Evolutionary conservation across 257 asterid species (phyloP).

Genomic region (Salvia rosmarinus): DNA sequence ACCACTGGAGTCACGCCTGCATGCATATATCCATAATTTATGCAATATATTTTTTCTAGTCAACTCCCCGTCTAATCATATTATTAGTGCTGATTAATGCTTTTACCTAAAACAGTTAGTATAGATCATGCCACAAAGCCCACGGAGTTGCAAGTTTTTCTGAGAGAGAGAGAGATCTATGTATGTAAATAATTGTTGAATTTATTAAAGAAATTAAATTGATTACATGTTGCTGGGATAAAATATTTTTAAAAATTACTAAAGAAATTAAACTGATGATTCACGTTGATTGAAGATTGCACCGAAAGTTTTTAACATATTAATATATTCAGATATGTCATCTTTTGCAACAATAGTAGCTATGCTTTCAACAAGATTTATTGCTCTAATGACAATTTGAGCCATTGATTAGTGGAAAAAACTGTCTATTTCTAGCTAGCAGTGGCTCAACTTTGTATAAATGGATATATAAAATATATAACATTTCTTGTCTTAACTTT

Average conservation of each 20-base stretch:
- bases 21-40: slow-evolving; percentile 7
- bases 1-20: slow-evolving; percentile 53
- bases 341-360: not conserved
- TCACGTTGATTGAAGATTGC: not conserved
- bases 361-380: not conserved
- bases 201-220: too few relatives aligned
- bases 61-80: slow-evolving; percentile 36
- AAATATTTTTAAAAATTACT: too few relatives aligned
- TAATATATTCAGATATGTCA: not conserved
- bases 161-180: too few relatives aligned
- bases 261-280: too few relatives aligned
- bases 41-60: slow-evolving; percentile 26
- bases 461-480: too few relatives aligned
- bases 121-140: not conserved
- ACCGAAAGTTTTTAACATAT: not conserved
- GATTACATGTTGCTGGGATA: too few relatives aligned
- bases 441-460: too few relatives aligned
- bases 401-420: not conserved
- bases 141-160: not conserved
- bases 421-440: too few relatives aligned
- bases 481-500: too few relatives aligned
- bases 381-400: not conserved
- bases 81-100: slow-evolving; percentile 29
- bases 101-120: slow-evolving; percentile 19
- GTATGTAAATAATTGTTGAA: too few relatives aligned